phyloP scores from a whole-genome alignment of 2,329 filamentous ascomycete species.

The Calonectria pseudoreteaudii region DNA sequence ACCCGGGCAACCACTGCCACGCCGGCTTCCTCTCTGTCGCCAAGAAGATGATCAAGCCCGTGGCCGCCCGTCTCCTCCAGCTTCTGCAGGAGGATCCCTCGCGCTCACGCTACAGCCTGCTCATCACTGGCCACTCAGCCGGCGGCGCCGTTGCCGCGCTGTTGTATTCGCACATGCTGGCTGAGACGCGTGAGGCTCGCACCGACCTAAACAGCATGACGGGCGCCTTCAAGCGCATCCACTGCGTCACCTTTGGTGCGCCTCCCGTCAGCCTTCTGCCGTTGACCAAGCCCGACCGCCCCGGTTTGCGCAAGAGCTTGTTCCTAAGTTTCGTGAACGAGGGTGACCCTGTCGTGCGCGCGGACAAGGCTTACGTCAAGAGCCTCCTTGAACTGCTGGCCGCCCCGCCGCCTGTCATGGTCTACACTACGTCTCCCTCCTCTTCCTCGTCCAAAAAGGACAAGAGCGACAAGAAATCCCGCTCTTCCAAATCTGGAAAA shows the following conservation, averaged over 20 bases:
- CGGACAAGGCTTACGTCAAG: conserved; percentile 80
- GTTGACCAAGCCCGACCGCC: conserved; percentile 67
- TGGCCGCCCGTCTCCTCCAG: conserved; percentile 76
- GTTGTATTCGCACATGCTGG: conserved; percentile 85
- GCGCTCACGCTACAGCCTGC: conserved; percentile 74
- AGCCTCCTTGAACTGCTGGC: conserved; percentile 79
- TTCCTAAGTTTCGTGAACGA: conserved; percentile 89
- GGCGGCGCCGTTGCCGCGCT: conserved; percentile 86
- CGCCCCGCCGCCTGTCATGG: conserved; percentile 62
- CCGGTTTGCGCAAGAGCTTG: conserved; percentile 70
- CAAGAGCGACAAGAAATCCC: conserved; percentile 21
- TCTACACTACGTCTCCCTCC: conserved; percentile 6
- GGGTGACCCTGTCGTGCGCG: conserved; percentile 82
- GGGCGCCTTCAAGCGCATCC: conserved; percentile 79
- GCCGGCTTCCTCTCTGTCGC: conserved; percentile 83
- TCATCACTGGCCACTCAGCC: conserved; percentile 89
- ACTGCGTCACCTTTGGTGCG: conserved; percentile 88
- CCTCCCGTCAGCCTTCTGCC: conserved; percentile 82
- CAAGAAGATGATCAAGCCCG: conserved; percentile 77
- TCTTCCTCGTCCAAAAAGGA: conserved; percentile 15
- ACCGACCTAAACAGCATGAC: conserved; percentile 79
- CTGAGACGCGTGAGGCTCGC: conserved; percentile 61
- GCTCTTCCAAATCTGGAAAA: neutral
- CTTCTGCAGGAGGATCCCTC: conserved; percentile 79
- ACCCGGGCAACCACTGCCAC: conserved; percentile 81